phyloP scores from a whole-genome alignment of 305 asterid genomes.

The Fraxinus paxiana region DNA sequence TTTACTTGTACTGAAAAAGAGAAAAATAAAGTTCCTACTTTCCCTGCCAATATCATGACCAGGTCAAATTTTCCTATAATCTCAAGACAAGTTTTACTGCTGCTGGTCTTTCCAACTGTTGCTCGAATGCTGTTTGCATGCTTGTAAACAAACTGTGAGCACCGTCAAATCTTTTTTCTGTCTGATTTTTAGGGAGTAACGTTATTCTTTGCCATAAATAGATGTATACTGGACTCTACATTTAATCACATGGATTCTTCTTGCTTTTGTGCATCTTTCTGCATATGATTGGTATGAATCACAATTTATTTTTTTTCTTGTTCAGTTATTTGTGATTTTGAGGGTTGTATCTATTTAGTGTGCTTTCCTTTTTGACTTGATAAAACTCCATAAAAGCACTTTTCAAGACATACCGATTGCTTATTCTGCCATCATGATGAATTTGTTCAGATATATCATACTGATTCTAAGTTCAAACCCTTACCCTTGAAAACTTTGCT shows the following conservation, averaged over 20 bases:
- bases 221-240: neutral
- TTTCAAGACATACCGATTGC: constrained; percentile 7
- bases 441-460: constrained; percentile 63
- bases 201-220: neutral
- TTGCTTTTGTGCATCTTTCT: neutral
- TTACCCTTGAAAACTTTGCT: constrained; percentile 57
- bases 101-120: neutral
- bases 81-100: neutral
- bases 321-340: neutral
- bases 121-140: neutral
- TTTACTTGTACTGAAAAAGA: neutral
- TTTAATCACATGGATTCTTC: constrained; percentile 1
- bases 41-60: neutral
- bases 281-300: neutral
- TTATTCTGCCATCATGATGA: constrained; percentile 23
- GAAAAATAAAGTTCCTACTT: neutral
- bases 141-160: neutral
- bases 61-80: constrained; percentile 1
- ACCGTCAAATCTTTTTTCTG: neutral
- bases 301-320: neutral
- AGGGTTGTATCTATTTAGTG: neutral
- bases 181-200: neutral
- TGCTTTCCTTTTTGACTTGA: neutral
- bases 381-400: neutral
- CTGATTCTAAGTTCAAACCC: constrained; percentile 48